Percentiles rank a stretch among this genome's conserved stretches.
Conservation (phyloP, 2,329 filamentous ascomycete species). For the Trichoderma sp. region DNA sequence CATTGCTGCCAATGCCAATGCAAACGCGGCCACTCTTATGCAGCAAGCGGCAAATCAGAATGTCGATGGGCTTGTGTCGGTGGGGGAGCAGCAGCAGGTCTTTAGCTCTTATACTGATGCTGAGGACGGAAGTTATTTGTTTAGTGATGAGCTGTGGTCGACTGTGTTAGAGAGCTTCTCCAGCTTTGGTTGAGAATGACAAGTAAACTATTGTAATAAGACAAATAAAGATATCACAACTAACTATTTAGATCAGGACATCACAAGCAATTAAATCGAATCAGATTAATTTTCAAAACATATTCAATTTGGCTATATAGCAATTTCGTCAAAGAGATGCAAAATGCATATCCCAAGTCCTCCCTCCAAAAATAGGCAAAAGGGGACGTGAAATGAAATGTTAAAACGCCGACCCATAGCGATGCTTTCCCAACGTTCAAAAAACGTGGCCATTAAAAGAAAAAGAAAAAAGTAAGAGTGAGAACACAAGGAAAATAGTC, state of each 20-base stretch:
- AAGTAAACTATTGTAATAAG: not conserved
- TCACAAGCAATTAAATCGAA: not conserved
- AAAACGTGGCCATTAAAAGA: not conserved
- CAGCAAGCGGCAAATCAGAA: not conserved
- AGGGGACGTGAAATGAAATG: not conserved
- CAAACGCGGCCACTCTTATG: not conserved
- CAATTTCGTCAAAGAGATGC: constrained; percentile 8
- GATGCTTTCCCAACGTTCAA: constrained; percentile 14
- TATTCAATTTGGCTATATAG: constrained; percentile 19
- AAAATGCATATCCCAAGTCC: not conserved
- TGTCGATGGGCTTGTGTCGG: not conserved
- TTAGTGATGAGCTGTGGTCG: constrained; percentile 3
- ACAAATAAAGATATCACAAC: not conserved
- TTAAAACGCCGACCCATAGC: constrained; percentile 11
- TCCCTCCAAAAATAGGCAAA: not conserved
- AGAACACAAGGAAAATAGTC: not conserved
- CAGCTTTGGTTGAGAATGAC: not conserved
- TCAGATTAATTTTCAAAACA: constrained; percentile 1
- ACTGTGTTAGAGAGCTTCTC: not conserved
- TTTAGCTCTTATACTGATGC: not conserved
- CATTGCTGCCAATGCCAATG: not conserved
- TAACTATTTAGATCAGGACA: too few species aligned
- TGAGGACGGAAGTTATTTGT: not conserved
- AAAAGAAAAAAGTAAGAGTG: not conserved
- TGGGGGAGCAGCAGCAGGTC: not conserved